Evolutionary conservation across 2,329 filamentous ascomycete species (phyloP).

Genomic region (Albophoma yamanashiensis): DNA sequence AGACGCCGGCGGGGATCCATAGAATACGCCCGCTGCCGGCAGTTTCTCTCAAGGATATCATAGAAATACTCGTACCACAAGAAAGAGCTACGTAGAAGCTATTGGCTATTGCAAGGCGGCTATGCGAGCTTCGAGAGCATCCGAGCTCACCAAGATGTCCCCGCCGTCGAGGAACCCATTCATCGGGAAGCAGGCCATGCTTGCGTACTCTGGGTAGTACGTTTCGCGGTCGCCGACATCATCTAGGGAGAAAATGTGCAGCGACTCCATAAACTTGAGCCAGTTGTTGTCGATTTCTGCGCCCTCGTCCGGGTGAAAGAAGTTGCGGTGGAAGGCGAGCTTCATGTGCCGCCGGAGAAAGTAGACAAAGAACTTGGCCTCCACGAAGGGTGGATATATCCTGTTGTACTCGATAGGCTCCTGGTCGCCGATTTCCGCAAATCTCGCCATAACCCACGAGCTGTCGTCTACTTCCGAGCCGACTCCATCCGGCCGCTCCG

Average conservation of each 20-base stretch:
- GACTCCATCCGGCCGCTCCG: neutral
- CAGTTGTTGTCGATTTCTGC: neutral
- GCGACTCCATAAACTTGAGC: neutral
- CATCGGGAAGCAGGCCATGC: neutral
- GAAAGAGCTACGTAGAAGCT: too few species aligned
- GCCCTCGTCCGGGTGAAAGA: neutral
- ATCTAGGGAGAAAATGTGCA: neutral
- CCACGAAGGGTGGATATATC: neutral
- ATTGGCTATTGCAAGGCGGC: too few species aligned
- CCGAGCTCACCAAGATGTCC: neutral
- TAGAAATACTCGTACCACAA: too few species aligned
- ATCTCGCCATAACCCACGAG: neutral
- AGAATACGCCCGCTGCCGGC: too few species aligned
- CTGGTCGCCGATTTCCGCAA: neutral
- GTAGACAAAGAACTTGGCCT: neutral
- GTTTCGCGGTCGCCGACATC: neutral
- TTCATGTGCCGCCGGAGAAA: neutral
- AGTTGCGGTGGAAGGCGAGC: neutral
- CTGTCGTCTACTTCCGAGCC: neutral
- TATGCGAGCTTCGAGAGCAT: neutral
- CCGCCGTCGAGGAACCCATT: neutral
- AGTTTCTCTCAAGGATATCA: too few species aligned
- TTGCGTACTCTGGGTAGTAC: neutral
- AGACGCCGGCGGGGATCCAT: too few species aligned
- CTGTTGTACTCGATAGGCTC: neutral